Base-by-base conservation (phyloP, 2,329 filamentous ascomycete species). In the Capronia americana region DNA sequence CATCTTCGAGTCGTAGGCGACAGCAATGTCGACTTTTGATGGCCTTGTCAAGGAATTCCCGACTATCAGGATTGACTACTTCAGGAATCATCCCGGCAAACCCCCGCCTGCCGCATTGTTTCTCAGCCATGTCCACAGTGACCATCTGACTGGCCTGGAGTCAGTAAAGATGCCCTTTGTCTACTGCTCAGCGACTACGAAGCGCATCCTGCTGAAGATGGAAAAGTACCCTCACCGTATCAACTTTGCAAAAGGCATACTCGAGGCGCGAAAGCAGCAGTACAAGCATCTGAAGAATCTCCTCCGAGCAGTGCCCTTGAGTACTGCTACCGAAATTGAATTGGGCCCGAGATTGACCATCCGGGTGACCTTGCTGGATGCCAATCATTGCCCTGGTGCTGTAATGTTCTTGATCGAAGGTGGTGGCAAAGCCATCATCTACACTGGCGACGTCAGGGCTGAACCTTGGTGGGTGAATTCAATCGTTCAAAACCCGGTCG, bases 351-450 rank as follows among this genome's bases (percentile, higher is more conserved):
- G 86, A 1, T 84, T 85, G 55, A 80, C 79, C n/a, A 87, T 97
- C 26, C 87, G 88, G 55, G 92, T 96, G 20, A 97, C 93, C 0
- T 82, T 97, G 0, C 86, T 97, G 59, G 90, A 97, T 79, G 93
- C 94, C 1, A 97, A 98, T 73, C 94, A 97, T 75, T 98, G 94
- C 73, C 86, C 90, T 0, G 93, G 94, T 0, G 89, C 92, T 20
- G 92, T 95, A 20, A 96, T 97, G 92, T 97, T 97, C 74, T 81
- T 97, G 20, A 90, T 97, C 30, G 92, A 97, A 78, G 88, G 87
- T 1, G 78, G 86, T 61, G 84, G 83, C 0, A 91, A 88, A 67
- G 89, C 92, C 0, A 84, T 96, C 1, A 80, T 97, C 0, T 98
- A 97, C 74, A 97, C 93, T 0, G 93, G 93, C 4, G 94, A 97